A percentile compares a stretch with the other conserved stretches of the same genome.
phyloP scores from a whole-genome alignment of 164 flowering plant species.

The Hamamelis virginiana region DNA sequence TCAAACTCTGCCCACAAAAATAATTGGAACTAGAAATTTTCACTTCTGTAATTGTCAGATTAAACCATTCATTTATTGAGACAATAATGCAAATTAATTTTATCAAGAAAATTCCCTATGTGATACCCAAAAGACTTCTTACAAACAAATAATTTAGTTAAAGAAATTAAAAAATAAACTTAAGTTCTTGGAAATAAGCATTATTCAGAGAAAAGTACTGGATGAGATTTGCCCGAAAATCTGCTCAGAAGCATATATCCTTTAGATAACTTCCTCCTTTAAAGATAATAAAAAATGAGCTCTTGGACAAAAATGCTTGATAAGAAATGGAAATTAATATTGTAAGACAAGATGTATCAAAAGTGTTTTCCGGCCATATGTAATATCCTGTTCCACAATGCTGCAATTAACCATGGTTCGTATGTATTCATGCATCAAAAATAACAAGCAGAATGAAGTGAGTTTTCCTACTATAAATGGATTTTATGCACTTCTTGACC shows the following conservation, averaged over 20 bases:
- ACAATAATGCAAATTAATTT: background rate
- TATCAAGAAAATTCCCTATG: too few species aligned
- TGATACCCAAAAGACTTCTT: conserved; percentile 1
- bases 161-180: too few species aligned
- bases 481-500: too few species aligned
- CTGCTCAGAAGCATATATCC: background rate
- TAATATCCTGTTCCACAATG: background rate
- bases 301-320: background rate
- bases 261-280: background rate
- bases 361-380: background rate
- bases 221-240: background rate
- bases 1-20: background rate
- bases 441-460: too few species aligned
- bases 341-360: too few species aligned
- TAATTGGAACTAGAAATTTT: background rate
- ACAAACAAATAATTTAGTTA: background rate
- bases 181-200: background rate
- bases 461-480: too few species aligned
- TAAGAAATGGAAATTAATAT: background rate
- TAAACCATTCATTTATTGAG: background rate
- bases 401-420: too few species aligned
- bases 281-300: background rate
- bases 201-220: background rate
- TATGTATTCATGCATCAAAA: too few species aligned
- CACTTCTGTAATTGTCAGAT: background rate